Conservation (phyloP, 306 rosid genomes). For the Vigna nakashimae region DNA sequence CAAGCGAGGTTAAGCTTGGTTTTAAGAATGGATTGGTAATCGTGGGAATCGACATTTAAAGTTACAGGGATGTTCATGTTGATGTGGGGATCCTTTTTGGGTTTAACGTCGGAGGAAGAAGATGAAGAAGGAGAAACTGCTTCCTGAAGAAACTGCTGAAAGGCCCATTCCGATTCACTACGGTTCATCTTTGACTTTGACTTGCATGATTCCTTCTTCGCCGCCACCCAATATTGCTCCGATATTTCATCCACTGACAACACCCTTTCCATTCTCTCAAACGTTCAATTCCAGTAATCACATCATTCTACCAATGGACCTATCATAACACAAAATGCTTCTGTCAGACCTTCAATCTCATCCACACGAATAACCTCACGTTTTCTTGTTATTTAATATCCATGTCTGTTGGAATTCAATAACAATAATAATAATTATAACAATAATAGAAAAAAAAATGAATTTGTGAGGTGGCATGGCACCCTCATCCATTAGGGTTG, state of each 20-base stretch:
- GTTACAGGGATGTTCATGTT: background rate
- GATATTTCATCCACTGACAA: slow-evolving; percentile 79
- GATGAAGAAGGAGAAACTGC: slow-evolving; percentile 50
- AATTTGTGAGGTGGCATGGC: slow-evolving; percentile 22
- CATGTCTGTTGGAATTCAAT: too few species aligned
- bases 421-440: too few species aligned
- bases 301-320: too few species aligned
- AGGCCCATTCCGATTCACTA: slow-evolving; percentile 90
- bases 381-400: background rate
- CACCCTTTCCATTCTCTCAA: slow-evolving; percentile 71
- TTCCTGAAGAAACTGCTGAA: slow-evolving; percentile 74
- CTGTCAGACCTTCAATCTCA: too few species aligned
- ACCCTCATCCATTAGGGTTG: slow-evolving; percentile 42
- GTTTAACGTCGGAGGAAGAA: slow-evolving; percentile 48
- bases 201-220: slow-evolving; percentile 6
- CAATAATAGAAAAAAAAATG: too few species aligned
- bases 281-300: too few species aligned
- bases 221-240: slow-evolving; percentile 66
- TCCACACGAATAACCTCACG: background rate
- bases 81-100: background rate
- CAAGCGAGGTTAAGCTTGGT: slow-evolving; percentile 92
- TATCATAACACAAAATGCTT: too few species aligned
- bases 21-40: slow-evolving; percentile 77
- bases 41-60: slow-evolving; percentile 55
- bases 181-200: slow-evolving; percentile 64